phyloP scores from a whole-genome alignment of 176 grass and related monocot species.

The Carex scoparia region DNA sequence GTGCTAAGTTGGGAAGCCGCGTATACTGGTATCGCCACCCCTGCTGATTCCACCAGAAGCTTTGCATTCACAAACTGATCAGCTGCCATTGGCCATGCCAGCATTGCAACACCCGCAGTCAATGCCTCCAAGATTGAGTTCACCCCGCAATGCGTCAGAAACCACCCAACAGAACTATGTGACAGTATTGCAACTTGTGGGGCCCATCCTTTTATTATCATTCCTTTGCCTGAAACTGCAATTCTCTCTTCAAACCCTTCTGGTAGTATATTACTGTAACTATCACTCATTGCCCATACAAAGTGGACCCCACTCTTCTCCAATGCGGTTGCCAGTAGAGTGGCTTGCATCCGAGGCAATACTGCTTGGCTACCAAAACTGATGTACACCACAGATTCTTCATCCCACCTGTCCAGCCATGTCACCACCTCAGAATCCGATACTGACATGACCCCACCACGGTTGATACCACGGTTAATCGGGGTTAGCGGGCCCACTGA shows the following conservation, averaged over 20 bases:
- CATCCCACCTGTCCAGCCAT: slow-evolving; percentile 52
- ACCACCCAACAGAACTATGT: slow-evolving; percentile 28
- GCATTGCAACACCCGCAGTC: slow-evolving; percentile 21
- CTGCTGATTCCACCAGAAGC: not conserved
- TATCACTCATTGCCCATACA: slow-evolving; percentile 24
- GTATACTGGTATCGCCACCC: not conserved
- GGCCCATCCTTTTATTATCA: slow-evolving; percentile 28
- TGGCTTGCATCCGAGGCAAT: slow-evolving; percentile 9
- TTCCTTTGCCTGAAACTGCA: not conserved
- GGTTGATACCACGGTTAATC: not conserved
- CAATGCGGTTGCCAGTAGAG: not conserved
- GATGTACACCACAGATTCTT: slow-evolving; percentile 46
- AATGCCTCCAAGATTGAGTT: slow-evolving; percentile 35
- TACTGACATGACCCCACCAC: slow-evolving; percentile 19
- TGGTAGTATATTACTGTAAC: not conserved
- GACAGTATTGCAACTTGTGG: slow-evolving; percentile 35
- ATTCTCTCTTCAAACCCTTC: slow-evolving; percentile 23
- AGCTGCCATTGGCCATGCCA: slow-evolving; percentile 33
- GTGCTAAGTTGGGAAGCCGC: not conserved
- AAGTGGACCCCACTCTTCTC: slow-evolving; percentile 19
- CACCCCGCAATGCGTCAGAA: slow-evolving; percentile 37
- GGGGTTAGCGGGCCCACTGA: slow-evolving; percentile 43
- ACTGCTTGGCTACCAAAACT: slow-evolving; percentile 49
- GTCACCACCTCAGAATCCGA: not conserved
- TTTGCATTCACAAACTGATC: slow-evolving; percentile 24